A percentile compares a stretch with the other conserved stretches of the same genome.
Evolutionary conservation across 1,139 yeast species (phyloP).

Genomic region (Protomyces pachydermus): DNA sequence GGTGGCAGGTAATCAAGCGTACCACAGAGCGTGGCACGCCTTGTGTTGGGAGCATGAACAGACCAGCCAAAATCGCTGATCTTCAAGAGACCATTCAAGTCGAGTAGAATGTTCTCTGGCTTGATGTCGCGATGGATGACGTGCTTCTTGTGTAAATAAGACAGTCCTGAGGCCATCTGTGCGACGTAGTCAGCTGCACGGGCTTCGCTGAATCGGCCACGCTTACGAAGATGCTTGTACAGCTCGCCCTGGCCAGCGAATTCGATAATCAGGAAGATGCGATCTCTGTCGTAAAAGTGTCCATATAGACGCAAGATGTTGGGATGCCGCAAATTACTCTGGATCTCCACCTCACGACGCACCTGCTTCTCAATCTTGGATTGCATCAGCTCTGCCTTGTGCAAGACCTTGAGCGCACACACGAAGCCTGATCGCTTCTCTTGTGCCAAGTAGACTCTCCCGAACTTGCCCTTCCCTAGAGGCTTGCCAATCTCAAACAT

Average conservation of each 20-base stretch:
- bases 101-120: slow-evolving; percentile 81
- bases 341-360: slow-evolving; percentile 87
- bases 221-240: slow-evolving; percentile 62
- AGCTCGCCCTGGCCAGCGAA: slow-evolving; percentile 84
- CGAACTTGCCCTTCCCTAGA: slow-evolving; percentile 89
- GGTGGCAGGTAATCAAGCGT: slow-evolving; percentile 93
- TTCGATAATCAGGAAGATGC: slow-evolving; percentile 80
- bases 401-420: slow-evolving; percentile 89
- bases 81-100: slow-evolving; percentile 66
- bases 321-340: slow-evolving; percentile 65
- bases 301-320: slow-evolving; percentile 78
- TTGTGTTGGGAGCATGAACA: slow-evolving; percentile 53
- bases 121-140: slow-evolving; percentile 89
- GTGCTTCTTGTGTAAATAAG: slow-evolving; percentile 68
- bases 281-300: slow-evolving; percentile 71
- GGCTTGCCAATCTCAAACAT: slow-evolving; percentile 87
- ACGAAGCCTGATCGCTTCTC: slow-evolving; percentile 71
- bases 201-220: slow-evolving; percentile 63
- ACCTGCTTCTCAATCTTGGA: slow-evolving; percentile 82
- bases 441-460: slow-evolving; percentile 82
- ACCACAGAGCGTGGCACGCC: slow-evolving; percentile 85
- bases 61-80: slow-evolving; percentile 98
- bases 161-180: slow-evolving; percentile 76
- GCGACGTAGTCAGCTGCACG: slow-evolving; percentile 72
- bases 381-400: slow-evolving; percentile 67